phyloP scores from a whole-genome alignment of 345 rosid species.

The Dovyalis caffra region DNA sequence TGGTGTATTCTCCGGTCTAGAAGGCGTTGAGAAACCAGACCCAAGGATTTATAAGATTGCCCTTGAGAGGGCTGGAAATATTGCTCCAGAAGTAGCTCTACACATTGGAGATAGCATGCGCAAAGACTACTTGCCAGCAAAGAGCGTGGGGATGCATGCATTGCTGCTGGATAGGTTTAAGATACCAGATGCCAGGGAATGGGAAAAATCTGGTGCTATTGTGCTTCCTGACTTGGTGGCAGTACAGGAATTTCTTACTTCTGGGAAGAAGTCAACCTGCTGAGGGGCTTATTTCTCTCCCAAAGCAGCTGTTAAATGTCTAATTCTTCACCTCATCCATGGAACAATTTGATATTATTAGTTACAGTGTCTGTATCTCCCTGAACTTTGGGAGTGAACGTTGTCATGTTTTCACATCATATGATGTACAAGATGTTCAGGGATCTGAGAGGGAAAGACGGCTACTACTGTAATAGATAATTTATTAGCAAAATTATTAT shows the following conservation, averaged over 20 bases:
- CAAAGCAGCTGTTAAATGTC: background rate
- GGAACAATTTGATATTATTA: too few species aligned
- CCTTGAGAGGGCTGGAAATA: conserved; percentile 69
- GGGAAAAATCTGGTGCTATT: conserved; percentile 73
- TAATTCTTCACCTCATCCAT: background rate
- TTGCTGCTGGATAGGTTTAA: conserved; percentile 81
- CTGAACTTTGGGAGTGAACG: too few species aligned
- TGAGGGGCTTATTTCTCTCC: background rate
- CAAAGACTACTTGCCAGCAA: conserved; percentile 80
- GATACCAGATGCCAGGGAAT: conserved; percentile 73
- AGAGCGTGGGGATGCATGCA: conserved; percentile 87
- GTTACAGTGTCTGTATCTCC: too few species aligned
- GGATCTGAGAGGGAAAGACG: too few species aligned
- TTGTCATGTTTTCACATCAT: too few species aligned
- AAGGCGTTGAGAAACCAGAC: conserved; percentile 92
- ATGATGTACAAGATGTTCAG: too few species aligned
- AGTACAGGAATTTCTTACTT: conserved; percentile 54
- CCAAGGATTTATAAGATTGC: conserved; percentile 73
- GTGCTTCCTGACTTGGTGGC: conserved; percentile 81
- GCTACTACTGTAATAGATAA: too few species aligned
- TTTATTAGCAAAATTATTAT: too few species aligned
- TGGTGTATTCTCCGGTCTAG: conserved; percentile 93
- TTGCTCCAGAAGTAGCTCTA: conserved; percentile 63
- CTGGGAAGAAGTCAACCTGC: conserved; percentile 12
- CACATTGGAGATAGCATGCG: conserved; percentile 97